Evolutionary conservation across 257 asterid genomes (phyloP).

Genomic region (Lavandula angustifolia): DNA sequence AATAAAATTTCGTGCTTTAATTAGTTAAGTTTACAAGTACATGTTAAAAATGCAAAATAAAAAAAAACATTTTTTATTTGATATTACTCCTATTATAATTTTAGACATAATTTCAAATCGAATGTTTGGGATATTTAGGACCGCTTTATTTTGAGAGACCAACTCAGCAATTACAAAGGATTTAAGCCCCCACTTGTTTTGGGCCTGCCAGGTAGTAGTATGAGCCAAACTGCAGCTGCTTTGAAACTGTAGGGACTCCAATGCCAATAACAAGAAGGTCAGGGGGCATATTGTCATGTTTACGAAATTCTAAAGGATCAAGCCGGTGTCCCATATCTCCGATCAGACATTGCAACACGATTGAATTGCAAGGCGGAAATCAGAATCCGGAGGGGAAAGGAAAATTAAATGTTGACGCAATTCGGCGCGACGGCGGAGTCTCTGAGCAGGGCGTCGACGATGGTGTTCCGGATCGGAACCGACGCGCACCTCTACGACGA

Average conservation of each 20-base stretch:
- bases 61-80: too few relatives aligned
- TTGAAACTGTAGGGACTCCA: not conserved
- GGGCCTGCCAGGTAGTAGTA: too few relatives aligned
- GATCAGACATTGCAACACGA: constrained; percentile 31
- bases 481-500: constrained; percentile 96
- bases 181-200: too few relatives aligned
- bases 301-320: not conserved
- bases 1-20: too few relatives aligned
- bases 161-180: too few relatives aligned
- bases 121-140: too few relatives aligned
- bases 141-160: too few relatives aligned
- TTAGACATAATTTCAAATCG: too few relatives aligned
- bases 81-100: too few relatives aligned
- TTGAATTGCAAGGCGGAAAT: not conserved
- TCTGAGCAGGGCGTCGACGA: constrained; percentile 86
- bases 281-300: constrained; percentile 15
- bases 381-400: not conserved
- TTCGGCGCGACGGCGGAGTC: constrained; percentile 92
- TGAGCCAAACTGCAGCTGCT: not conserved
- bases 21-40: too few relatives aligned
- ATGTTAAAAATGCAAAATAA: too few relatives aligned
- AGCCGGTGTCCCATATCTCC: constrained; percentile 5
- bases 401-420: constrained; percentile 56
- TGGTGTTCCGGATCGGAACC: constrained; percentile 92
- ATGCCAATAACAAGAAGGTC: not conserved